Evolutionary conservation across 352 stramenopile species (phyloP).

Genomic region (Phytophthora tubulina): DNA sequence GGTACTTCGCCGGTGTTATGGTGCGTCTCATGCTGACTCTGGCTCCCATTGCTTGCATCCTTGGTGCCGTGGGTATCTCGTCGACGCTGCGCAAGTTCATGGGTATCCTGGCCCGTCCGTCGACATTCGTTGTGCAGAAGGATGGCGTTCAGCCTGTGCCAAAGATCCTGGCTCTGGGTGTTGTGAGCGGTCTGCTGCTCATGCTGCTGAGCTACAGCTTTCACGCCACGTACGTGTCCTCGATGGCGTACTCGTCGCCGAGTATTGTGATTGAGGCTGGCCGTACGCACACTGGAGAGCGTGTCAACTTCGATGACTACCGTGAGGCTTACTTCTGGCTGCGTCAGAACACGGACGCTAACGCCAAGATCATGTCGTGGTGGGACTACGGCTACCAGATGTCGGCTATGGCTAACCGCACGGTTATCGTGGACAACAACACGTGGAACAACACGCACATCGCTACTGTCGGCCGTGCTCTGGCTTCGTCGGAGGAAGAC

Average conservation of each 20-base stretch:
- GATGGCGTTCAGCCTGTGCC: constrained; percentile 74
- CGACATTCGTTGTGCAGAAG: constrained; percentile 58
- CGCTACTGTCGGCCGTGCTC: constrained; percentile 91
- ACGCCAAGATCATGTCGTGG: constrained; percentile 92
- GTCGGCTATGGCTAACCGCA: constrained; percentile 91
- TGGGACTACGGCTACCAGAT: constrained; percentile 95
- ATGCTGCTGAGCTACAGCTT: constrained; percentile 90
- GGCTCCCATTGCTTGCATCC: constrained; percentile 93
- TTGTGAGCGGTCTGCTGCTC: constrained; percentile 70
- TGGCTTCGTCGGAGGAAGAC: constrained; percentile 88
- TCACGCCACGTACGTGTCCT: constrained; percentile 91
- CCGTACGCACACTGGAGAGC: constrained; percentile 71
- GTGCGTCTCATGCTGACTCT: constrained; percentile 94
- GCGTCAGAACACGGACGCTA: constrained; percentile 89
- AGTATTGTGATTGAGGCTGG: constrained; percentile 93
- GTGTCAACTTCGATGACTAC: constrained; percentile 97
- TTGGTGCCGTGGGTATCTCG: constrained; percentile 89
- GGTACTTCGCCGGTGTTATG: constrained; percentile 95
- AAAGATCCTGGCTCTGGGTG: constrained; percentile 59
- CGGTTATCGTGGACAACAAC: constrained; percentile 95
- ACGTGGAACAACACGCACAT: constrained; percentile 98
- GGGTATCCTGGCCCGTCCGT: constrained; percentile 70
- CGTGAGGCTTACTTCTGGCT: constrained; percentile 95
- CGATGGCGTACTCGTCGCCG: constrained; percentile 92
- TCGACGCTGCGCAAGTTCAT: constrained; percentile 84